Percentiles rank a stretch among this genome's conserved stretches.
phyloP scores from a whole-genome alignment of 2,329 filamentous ascomycete genomes.

The Aphanocladium album region DNA sequence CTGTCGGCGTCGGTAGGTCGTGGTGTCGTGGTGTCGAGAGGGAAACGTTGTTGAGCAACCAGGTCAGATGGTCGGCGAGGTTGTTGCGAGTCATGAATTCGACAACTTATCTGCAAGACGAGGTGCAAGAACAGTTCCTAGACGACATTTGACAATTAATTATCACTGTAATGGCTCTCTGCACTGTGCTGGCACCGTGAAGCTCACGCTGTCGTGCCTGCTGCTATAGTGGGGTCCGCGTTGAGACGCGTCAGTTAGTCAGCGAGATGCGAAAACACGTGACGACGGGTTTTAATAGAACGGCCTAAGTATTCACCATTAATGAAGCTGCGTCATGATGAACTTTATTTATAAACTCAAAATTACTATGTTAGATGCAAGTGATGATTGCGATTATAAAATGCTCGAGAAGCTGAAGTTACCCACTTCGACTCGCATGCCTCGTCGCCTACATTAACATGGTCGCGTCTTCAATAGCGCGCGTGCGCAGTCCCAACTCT shows the following conservation, averaged over 20 bases:
- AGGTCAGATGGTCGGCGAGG: conserved; percentile 51
- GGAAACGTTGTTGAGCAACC: conserved; percentile 48
- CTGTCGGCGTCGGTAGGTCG: conserved; percentile 30
- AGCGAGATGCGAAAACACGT: conserved; percentile 16
- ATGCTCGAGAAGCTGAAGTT: no score
- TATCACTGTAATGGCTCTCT: conserved; percentile 1
- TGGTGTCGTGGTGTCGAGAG: conserved; percentile 35
- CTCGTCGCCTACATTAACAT: no score
- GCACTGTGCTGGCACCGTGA: neutral
- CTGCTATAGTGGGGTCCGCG: conserved; percentile 7
- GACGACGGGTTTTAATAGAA: neutral
- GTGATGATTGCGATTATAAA: no score
- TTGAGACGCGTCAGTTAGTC: conserved; percentile 15
- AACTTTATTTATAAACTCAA: no score
- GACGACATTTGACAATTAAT: neutral
- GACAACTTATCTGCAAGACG: conserved; percentile 16
- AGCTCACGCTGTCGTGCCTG: conserved; percentile 1
- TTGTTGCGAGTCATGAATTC: conserved; percentile 61
- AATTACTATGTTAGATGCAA: neutral
- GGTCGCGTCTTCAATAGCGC: neutral
- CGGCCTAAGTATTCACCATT: neutral
- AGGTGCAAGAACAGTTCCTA: neutral
- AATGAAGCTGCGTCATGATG: no score
- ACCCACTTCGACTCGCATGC: no score
- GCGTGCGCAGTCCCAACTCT: neutral